These are phyloP conservation scores for Thalassiosira livingstoniorum DNA, from an alignment of 352 stramenopile genomes.

Conservation along the genomic window DNA sequence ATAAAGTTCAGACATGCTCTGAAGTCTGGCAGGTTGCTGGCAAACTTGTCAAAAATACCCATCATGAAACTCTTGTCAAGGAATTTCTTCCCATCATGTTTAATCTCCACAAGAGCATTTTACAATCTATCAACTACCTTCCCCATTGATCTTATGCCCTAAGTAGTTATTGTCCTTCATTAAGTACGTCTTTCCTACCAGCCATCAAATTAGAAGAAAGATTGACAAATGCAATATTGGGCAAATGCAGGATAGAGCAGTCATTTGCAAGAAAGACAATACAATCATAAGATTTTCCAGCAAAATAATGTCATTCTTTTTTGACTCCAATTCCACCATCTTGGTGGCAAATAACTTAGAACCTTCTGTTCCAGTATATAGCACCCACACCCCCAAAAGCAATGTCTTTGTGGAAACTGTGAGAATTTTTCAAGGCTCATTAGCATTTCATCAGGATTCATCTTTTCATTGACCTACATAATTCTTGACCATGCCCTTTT, in stretches of 20 bases:
- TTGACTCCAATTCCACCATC: not conserved
- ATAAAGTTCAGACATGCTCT: constrained; percentile 5
- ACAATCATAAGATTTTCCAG: not conserved
- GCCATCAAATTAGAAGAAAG: constrained; percentile 15
- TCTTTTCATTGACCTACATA: not conserved
- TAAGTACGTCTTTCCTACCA: constrained; percentile 12
- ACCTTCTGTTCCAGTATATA: not conserved
- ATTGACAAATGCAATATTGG: constrained; percentile 13
- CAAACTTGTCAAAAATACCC: constrained; percentile 26
- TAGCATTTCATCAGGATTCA: not conserved
- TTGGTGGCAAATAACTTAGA: not conserved
- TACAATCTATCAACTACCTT: constrained; percentile 34
- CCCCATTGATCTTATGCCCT: constrained; percentile 31
- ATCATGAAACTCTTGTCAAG: constrained; percentile 42
- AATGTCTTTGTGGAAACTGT: not conserved
- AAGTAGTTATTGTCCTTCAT: not conserved
- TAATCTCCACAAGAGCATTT: constrained; percentile 10
- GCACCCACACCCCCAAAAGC: not conserved
- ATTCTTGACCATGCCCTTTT: not conserved
- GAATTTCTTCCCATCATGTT: constrained; percentile 21
- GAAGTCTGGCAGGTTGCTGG: constrained; percentile 12
- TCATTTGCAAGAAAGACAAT: constrained; percentile 1
- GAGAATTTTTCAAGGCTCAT: not conserved
- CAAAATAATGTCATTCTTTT: constrained; percentile 4
- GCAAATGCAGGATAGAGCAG: constrained; percentile 2